Evolutionary conservation across 345 rosid species (phyloP), one percentile per base, ranked within the genome.

Genomic region (Triadica sebifera): DNA sequence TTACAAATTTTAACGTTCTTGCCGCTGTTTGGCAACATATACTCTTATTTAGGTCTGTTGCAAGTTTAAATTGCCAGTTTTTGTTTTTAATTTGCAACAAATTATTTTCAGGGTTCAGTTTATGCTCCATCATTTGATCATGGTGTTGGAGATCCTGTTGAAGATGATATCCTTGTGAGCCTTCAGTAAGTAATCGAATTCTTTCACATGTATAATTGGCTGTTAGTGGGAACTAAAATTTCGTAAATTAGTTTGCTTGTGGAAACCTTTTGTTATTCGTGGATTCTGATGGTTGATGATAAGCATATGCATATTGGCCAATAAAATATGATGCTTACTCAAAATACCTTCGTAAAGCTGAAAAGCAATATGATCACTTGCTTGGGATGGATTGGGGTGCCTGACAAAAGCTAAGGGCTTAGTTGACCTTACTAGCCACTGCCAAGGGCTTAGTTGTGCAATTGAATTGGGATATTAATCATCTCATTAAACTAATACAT

Each of bases 91-190:
- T 65, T 16, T 45, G 22, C 19, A 43, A 63, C 52, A 66, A 71
- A 56, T 49, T 68, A 29, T 29, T 71, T 68, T 61, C 84, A 95
- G 96, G 97, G 91, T 49, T 87, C 91, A 52, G 96, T 89, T 73
- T 89, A 87, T 85, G 98, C 78, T 34, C 98, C 99, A 58, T 91
- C 97, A 43, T 93, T 95, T 70, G 94, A 91, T 84, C 99, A 95
- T 65, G 91, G 98, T 73, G 81, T 91, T 79, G 97, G 99, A 63
- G 96, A 95, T 82, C 98, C 97, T 24, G 79, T 91, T 77, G 97
- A 95, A 85, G 90, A 88, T 66, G 94, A 91, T 81, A 91, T 95
- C 71, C 86, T 91, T 81, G 83, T 91, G 72, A 85, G 89, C 81
- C 81, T 85, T 72, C 92, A 91, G 98, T 95, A 82, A 95, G 99